Evolutionary conservation across 2,329 filamentous ascomycete genomes (phyloP).

Genomic region (Aphanoascus verrucosus): DNA sequence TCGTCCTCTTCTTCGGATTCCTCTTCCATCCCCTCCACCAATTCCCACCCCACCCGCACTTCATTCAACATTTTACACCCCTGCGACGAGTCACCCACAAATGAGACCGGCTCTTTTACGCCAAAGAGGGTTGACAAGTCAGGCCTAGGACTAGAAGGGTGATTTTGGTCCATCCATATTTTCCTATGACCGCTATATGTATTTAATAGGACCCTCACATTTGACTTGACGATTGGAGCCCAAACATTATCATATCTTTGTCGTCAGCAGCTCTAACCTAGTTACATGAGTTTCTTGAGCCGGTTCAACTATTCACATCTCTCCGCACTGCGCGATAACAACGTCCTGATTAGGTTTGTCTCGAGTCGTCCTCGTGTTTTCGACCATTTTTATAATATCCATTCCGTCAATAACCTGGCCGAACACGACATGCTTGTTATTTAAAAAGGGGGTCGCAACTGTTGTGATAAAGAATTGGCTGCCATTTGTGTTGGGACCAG

Average conservation of each 20-base stretch:
- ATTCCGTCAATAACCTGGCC: constrained; percentile 81
- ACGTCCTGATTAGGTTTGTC: constrained; percentile 82
- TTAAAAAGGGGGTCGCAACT: constrained; percentile 72
- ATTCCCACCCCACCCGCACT: too few relatives aligned
- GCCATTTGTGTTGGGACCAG: constrained; percentile 84
- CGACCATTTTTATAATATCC: constrained; percentile 85
- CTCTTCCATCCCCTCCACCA: too few relatives aligned
- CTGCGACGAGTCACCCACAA: too few relatives aligned
- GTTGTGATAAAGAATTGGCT: constrained; percentile 97
- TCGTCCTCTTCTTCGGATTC: too few relatives aligned
- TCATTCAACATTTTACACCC: too few relatives aligned
- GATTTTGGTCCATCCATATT: too few relatives aligned
- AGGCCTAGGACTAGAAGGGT: too few relatives aligned
- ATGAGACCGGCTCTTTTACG: too few relatives aligned
- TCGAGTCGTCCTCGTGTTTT: constrained; percentile 74
- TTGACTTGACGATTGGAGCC: too few relatives aligned
- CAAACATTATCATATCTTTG: not conserved
- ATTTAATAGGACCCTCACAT: too few relatives aligned
- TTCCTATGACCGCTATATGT: too few relatives aligned
- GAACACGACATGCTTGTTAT: constrained; percentile 92
- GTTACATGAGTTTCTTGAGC: not conserved
- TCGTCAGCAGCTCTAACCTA: not conserved
- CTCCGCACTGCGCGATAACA: constrained; percentile 73
- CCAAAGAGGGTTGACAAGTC: too few relatives aligned
- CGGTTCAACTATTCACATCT: constrained; percentile 54